These are phyloP conservation scores for Nitzschia sp. DNA, from an alignment of 108 stramenopile genomes.

Conservation along the genomic window DNA sequence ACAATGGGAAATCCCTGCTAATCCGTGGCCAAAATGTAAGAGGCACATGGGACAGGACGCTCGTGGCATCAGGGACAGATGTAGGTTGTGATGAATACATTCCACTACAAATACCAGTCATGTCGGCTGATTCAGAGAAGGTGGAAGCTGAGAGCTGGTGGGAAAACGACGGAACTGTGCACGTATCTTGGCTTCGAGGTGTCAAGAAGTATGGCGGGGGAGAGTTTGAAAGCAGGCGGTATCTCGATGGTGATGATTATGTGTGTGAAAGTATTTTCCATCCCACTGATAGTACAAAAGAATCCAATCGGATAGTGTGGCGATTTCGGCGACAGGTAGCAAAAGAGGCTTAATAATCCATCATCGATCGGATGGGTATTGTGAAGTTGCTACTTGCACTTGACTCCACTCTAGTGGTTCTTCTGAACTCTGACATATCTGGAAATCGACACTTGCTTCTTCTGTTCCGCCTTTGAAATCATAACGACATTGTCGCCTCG, in stretches of 20 bases:
- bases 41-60: constrained; percentile 78
- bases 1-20: constrained; percentile 53
- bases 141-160: constrained; percentile 79
- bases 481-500: constrained; percentile 85
- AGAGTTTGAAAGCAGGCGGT: constrained; percentile 75
- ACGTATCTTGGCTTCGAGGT: constrained; percentile 70
- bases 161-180: constrained; percentile 67
- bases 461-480: constrained; percentile 58
- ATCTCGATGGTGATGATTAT: constrained; percentile 50
- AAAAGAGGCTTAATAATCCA: too few relatives aligned
- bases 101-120: constrained; percentile 26
- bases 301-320: constrained; percentile 52
- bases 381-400: too few relatives aligned
- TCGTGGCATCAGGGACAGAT: constrained; percentile 63
- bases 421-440: too few relatives aligned
- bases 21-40: constrained; percentile 70
- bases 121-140: constrained; percentile 65
- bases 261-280: constrained; percentile 80
- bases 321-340: constrained; percentile 37
- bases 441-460: constrained; percentile 1
- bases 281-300: constrained; percentile 40
- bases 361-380: too few relatives aligned
- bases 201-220: constrained; percentile 78
- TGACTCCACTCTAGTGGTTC: too few relatives aligned
- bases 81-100: constrained; percentile 18